Base-by-base conservation (phyloP, 139 green algal species). In the Chlorella sorokiniana region DNA sequence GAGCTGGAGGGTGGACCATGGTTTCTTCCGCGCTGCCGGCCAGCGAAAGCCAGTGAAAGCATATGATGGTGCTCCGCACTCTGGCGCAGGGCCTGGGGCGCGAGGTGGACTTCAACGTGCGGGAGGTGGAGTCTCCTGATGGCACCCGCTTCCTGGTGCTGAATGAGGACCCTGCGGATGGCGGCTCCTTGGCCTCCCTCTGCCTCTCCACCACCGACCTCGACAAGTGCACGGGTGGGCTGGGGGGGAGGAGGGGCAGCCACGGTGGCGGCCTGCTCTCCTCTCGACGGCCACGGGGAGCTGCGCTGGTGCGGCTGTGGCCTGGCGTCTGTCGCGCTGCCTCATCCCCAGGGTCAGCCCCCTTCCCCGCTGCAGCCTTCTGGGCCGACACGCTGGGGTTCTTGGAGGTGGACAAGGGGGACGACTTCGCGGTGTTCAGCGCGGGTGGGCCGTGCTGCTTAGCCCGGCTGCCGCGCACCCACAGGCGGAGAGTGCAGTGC, bases 301-400 rank as follows among this genome's bases (percentile, higher is more conserved):
- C n/a, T n/a, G n/a, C n/a, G n/a, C n/a, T n/a, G n/a, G n/a, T n/a
- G n/a, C n/a, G n/a, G n/a, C n/a, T n/a, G n/a, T n/a, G n/a, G n/a
- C n/a, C n/a, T n/a, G n/a, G n/a, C n/a, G n/a, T n/a, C n/a, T n/a
- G n/a, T n/a, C n/a, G n/a, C n/a, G n/a, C n/a, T n/a, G n/a, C n/a
- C n/a, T n/a, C n/a, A n/a, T n/a, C n/a, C n/a, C n/a, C n/a, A n/a
- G n/a, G n/a, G n/a, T n/a, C n/a, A n/a, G n/a, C n/a, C n/a, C n/a
- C n/a, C 48, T 59, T 59, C 16, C 20, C n/a, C 22, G 37, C 14
- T 31, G 65, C 25, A 83, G 84, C 74, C 44, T 91, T 81, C 70
- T 91, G 88, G 88, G 67, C 45, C 0, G 79, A 87, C 41, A 73
- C 80, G 62, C 77, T 91, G 37, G 83, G 83, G 51, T 81, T 91